Evolutionary conservation across 768 basidiomycete genomes (phyloP).

Genomic region (Pulveroboletus sp.): DNA sequence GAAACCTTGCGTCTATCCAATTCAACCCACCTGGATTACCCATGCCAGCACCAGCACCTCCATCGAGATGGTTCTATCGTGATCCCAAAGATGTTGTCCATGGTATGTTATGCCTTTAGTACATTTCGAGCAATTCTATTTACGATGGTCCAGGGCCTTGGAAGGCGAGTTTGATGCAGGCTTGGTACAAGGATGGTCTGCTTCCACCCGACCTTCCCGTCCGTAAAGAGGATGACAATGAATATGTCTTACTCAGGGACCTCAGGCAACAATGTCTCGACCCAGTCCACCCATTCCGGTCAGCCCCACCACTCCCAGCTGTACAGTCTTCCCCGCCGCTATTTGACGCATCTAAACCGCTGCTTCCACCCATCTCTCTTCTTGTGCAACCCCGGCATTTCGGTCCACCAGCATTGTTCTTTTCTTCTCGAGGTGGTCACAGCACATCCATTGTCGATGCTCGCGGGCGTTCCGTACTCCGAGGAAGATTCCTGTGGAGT

Average conservation of each 20-base stretch:
- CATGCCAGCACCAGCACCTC: conserved; percentile 59
- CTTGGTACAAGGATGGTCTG: conserved; percentile 82
- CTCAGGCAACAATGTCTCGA: conserved; percentile 74
- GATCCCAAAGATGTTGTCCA: conserved; percentile 79
- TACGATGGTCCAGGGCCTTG: conserved; percentile 58
- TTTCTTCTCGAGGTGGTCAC: conserved; percentile 83
- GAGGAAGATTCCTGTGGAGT: conserved; percentile 78
- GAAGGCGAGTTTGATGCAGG: conserved; percentile 84
- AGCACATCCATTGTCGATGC: conserved; percentile 85
- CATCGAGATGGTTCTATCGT: conserved; percentile 76
- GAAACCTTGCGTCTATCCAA: conserved; percentile 55
- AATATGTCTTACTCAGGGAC: conserved; percentile 66
- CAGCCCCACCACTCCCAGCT: conserved; percentile 41
- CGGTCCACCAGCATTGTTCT: conserved; percentile 83
- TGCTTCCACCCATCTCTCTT: conserved; percentile 70
- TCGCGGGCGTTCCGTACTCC: conserved; percentile 79
- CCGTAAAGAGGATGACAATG: conserved; percentile 66
- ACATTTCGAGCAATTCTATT: conserved; percentile 2
- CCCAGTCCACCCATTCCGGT: conserved; percentile 72
- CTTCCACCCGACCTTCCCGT: conserved; percentile 81
- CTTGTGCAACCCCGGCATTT: conserved; percentile 76
- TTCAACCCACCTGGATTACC: conserved; percentile 80
- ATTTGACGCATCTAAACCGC: conserved; percentile 44
- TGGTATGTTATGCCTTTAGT: conserved; percentile 43
- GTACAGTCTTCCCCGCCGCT: conserved; percentile 20